phyloP scores from a whole-genome alignment of 2,329 filamentous ascomycete genomes.

The Epichloe aotearoae region DNA sequence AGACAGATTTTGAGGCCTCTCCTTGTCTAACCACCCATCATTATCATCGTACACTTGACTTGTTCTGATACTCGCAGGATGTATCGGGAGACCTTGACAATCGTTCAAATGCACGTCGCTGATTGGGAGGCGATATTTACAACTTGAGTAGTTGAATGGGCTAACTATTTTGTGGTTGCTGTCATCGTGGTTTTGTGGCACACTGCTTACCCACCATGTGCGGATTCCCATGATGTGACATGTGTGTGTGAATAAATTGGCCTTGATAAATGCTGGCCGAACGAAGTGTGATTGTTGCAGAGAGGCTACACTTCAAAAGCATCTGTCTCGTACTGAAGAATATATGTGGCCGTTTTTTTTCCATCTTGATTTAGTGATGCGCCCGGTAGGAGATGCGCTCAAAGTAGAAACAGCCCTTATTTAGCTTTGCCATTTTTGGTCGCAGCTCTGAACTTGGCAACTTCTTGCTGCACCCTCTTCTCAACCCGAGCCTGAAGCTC shows the following conservation, averaged over 20 bases:
- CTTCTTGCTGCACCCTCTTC: conserved; percentile 59
- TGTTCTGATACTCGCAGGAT: background rate
- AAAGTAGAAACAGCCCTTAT: conserved; percentile 13
- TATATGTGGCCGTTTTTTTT: background rate
- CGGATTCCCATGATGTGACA: too few relatives aligned
- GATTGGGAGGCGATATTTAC: background rate
- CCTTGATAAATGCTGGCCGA: background rate
- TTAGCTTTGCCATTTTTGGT: conserved; percentile 43
- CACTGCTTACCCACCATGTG: background rate
- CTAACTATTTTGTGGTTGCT: background rate
- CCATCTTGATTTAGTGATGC: background rate
- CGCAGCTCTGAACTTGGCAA: conserved; percentile 56
- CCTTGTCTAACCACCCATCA: background rate
- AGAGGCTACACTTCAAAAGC: background rate
- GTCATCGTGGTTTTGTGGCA: background rate
- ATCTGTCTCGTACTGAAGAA: background rate
- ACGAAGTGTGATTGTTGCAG: background rate
- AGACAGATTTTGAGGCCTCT: background rate
- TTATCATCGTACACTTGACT: background rate
- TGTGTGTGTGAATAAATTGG: background rate
- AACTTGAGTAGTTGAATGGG: background rate
- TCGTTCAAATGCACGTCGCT: background rate
- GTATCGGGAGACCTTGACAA: background rate
- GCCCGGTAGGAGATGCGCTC: background rate
- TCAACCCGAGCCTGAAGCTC: conserved; percentile 75